A percentile compares a stretch with the other conserved stretches of the same genome.
phyloP scores from a whole-genome alignment of 169 alveolate genomes.

The Gregarina niphandrodes region DNA sequence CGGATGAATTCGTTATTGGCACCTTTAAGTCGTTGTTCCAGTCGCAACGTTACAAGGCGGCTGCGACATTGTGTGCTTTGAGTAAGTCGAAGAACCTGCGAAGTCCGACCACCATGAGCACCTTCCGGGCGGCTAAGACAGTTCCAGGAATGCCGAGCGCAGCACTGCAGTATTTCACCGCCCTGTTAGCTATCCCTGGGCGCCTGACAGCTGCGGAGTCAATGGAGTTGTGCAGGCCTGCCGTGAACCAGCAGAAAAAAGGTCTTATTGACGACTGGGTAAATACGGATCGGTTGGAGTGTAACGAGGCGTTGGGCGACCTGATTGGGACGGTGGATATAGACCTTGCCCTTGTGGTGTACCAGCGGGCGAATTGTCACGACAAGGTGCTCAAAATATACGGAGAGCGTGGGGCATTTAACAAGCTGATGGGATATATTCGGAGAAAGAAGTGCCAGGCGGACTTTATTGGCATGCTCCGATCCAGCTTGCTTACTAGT shows the following conservation, averaged over 20 bases:
- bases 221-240: conserved; percentile 79
- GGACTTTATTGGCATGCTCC: conserved; percentile 26
- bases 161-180: conserved; percentile 76
- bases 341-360: conserved; percentile 67
- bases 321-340: conserved; percentile 58
- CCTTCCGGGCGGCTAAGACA: conserved; percentile 58
- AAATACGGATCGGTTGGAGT: conserved; percentile 77
- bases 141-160: conserved; percentile 70
- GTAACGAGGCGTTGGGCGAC: conserved; percentile 89
- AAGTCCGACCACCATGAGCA: conserved; percentile 69
- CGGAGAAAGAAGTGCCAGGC: conserved; percentile 24
- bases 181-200: conserved; percentile 68
- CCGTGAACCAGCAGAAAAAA: conserved; percentile 66
- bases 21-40: conserved; percentile 20
- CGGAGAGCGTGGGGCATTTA: conserved; percentile 70
- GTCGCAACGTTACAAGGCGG: conserved; percentile 63
- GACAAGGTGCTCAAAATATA: conserved; percentile 69
- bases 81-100: conserved; percentile 76
- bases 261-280: conserved; percentile 77
- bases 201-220: conserved; percentile 80
- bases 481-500: conserved; percentile 19
- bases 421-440: conserved; percentile 48
- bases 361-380: conserved; percentile 50
- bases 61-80: conserved; percentile 77
- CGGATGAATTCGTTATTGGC: conserved; percentile 6